Percentiles rank a stretch among this genome's conserved stretches.
Evolutionary conservation across 345 rosid species (phyloP).

Genomic region (Lepidium africanum): DNA sequence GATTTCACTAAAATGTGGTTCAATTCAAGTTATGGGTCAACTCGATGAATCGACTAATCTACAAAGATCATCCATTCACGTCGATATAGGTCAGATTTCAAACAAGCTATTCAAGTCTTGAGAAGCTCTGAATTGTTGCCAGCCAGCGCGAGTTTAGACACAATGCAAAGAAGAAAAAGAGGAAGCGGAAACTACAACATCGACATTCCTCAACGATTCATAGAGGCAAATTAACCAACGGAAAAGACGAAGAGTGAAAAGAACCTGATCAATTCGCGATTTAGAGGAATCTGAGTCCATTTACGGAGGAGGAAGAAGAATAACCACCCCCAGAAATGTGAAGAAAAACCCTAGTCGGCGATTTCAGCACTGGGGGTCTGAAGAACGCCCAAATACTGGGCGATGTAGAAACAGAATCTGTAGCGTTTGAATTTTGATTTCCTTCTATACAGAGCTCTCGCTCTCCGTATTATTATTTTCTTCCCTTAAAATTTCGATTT

Average conservation of each 20-base stretch:
- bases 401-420: constrained; percentile 8
- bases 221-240: not conserved
- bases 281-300: constrained; percentile 69
- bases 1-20: not conserved
- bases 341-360: constrained; percentile 32
- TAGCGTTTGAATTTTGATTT: constrained; percentile 25
- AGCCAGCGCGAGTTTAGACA: not conserved
- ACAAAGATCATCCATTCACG: constrained; percentile 6
- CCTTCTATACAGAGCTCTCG: not conserved
- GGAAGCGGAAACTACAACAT: not conserved
- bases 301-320: constrained; percentile 7
- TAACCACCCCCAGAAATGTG: constrained; percentile 20
- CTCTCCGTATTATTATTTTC: too few relatives aligned
- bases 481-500: not conserved
- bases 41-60: not conserved
- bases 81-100: not conserved
- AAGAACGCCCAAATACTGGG: constrained; percentile 4
- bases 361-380: not conserved
- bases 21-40: constrained; percentile 1
- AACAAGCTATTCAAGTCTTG: not conserved
- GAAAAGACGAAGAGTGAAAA: not conserved
- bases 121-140: constrained; percentile 5
- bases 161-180: not conserved
- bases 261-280: constrained; percentile 66
- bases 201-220: not conserved